A percentile compares a stretch with the other conserved stretches of the same genome.
These are phyloP conservation scores for Trichoderma harzianum DNA, from an alignment of 2,329 filamentous ascomycete genomes.

Conservation along the genomic window DNA sequence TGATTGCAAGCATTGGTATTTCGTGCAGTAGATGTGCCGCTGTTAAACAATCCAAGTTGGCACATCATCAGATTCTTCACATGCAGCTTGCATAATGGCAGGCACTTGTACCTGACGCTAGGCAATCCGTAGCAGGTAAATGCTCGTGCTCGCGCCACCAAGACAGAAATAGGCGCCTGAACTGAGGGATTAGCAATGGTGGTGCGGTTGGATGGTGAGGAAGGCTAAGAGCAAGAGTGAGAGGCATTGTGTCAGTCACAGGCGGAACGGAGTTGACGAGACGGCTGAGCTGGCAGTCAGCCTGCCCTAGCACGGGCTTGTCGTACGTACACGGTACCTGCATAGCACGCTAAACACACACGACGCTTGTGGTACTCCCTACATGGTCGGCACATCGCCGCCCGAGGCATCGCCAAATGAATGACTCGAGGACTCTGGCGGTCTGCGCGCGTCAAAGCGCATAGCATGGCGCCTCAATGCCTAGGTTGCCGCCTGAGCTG, in stretches of 20 bases:
- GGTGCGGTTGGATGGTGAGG: slow-evolving; percentile 9
- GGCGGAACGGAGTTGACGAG: neutral
- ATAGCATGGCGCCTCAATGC: neutral
- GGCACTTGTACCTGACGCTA: neutral
- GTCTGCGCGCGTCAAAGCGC: slow-evolving; percentile 1
- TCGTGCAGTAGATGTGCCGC: neutral
- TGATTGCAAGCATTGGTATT: neutral
- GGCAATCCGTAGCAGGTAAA: neutral
- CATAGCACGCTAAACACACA: neutral
- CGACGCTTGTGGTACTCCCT: neutral
- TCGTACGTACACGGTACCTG: neutral
- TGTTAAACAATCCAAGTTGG: neutral
- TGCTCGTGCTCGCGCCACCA: neutral
- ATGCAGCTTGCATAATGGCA: neutral
- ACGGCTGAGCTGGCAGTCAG: neutral
- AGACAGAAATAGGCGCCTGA: neutral
- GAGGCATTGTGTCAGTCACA: neutral
- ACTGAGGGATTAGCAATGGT: neutral
- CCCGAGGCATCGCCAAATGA: neutral
- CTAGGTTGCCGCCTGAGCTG: neutral
- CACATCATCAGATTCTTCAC: neutral
- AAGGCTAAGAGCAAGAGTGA: neutral
- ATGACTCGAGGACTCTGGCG: slow-evolving; percentile 3
- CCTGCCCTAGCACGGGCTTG: neutral
- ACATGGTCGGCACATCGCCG: neutral